Conservation (phyloP, 2,329 filamentous ascomycete genomes). For the Immersiporthe knoxdaviesiana region DNA sequence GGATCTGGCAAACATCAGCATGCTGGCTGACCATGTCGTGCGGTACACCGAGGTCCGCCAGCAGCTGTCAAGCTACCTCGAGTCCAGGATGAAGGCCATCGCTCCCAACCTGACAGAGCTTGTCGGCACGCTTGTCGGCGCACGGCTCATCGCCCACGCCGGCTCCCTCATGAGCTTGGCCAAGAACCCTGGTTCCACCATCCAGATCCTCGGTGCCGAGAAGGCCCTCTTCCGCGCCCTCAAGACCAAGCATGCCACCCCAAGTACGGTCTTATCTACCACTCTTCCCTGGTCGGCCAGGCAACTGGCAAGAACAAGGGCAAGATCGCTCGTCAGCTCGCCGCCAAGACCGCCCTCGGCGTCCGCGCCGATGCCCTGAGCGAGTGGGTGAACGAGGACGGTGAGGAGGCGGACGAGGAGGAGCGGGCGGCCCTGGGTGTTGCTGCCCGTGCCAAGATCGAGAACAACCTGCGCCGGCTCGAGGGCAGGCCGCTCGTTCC, state of each 20-base stretch:
- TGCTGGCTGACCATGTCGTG: constrained; percentile 91
- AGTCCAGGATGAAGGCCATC: constrained; percentile 93
- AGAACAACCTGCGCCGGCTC: constrained; percentile 74
- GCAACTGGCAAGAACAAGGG: constrained; percentile 98
- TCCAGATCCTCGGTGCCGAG: constrained; percentile 97
- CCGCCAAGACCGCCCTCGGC: constrained; percentile 90
- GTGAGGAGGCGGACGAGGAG: constrained; percentile 79
- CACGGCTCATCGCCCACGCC: constrained; percentile 90
- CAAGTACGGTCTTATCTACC: constrained; percentile 95
- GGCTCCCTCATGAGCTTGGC: constrained; percentile 93
- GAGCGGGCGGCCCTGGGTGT: constrained; percentile 83
- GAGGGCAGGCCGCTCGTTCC: constrained; percentile 89
- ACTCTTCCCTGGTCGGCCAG: constrained; percentile 92
- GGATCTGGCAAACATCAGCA: constrained; percentile 90
- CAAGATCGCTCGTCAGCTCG: constrained; percentile 96
- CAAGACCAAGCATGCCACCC: constrained; percentile 99
- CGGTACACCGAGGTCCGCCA: constrained; percentile 87
- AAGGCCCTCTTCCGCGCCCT: constrained; percentile 97
- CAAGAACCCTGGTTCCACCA: constrained; percentile 92
- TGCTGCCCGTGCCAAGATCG: constrained; percentile 70
- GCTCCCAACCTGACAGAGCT: constrained; percentile 94
- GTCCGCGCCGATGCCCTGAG: constrained; percentile 88
- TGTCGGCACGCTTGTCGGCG: constrained; percentile 90
- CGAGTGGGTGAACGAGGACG: constrained; percentile 71
- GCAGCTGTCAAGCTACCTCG: constrained; percentile 86